Evolutionary conservation across 2,329 filamentous ascomycete species (phyloP), one percentile per base, ranked within the genome.

Genomic region (Pseudogymnoascus sp.): DNA sequence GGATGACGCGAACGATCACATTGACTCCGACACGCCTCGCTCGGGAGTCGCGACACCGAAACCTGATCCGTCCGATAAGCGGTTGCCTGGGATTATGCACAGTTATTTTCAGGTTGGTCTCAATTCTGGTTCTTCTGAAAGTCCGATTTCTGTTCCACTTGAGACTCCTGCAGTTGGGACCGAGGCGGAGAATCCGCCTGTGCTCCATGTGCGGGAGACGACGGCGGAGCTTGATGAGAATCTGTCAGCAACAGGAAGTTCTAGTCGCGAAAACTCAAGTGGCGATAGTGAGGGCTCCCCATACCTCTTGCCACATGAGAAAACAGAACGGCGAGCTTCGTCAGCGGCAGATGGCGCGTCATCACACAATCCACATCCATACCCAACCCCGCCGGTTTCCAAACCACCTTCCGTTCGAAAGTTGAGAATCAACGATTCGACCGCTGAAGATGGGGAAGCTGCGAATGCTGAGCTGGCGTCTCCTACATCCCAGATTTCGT

Each of bases 51-150:
- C 91, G 68, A 99, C 94, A 66, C 94, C 94, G 69, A 90, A 92
- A 72, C 94, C 94, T 69, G 93, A 97, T 78, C 88, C 89, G 67
- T 88, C 90, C 73, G 94, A 99, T 80, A 97, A 96, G 80, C 89
- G 94, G 78, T 82, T 96, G 74, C 94, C 94, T 69, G 91, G 92
- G 75, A 96, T 97, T 80, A 89, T 94, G 83, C 85, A 87, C 76
- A 95, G 89, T 82, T 97, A 94, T 83, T 96, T 97, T 84, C 94
- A 99, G 93, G 94, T 99, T 96, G 88, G 94, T 97, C 58, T 39
- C 58, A 37, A 39, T 60, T 84, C 84, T 82, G 85, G 84, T 81
- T 85, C 87, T 86, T 83, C 83, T 82, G 67, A 67, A 71, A 64
- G 62, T 69, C 52, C 68, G 59, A 65, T 67, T 69, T 68, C 66